These are phyloP conservation scores for Vicia villosa DNA, from an alignment of 306 rosid genomes.

Conservation along the genomic window DNA sequence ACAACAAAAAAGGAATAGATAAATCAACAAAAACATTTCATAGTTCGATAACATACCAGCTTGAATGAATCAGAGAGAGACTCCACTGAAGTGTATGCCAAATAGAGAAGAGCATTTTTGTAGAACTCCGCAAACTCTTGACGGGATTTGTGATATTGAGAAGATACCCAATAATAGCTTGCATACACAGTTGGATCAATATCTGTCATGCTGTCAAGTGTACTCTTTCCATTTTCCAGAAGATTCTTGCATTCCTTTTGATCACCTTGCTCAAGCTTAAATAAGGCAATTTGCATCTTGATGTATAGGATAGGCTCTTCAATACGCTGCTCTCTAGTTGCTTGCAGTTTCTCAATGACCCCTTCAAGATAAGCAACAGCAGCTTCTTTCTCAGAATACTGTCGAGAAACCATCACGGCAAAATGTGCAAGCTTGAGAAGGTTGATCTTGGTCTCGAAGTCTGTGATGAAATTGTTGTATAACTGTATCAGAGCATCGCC, in stretches of 20 bases:
- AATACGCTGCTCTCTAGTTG: slow-evolving; percentile 87
- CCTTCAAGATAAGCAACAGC: slow-evolving; percentile 89
- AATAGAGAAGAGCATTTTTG: slow-evolving; percentile 95
- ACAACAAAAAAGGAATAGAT: background rate
- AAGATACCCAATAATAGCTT: slow-evolving; percentile 93
- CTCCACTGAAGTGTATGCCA: slow-evolving; percentile 96
- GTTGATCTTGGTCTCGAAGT: slow-evolving; percentile 97
- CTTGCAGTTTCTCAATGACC: slow-evolving; percentile 84
- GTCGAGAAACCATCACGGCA: slow-evolving; percentile 96
- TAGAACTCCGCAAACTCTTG: slow-evolving; percentile 99
- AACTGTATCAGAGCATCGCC: slow-evolving; percentile 96
- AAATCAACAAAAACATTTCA: slow-evolving; percentile 10
- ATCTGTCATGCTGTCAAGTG: slow-evolving; percentile 98
- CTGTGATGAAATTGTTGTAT: slow-evolving; percentile 95
- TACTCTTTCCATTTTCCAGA: slow-evolving; percentile 89
- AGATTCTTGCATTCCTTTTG: slow-evolving; percentile 91
- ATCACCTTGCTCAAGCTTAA: slow-evolving; percentile 86
- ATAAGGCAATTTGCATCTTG: slow-evolving; percentile 86
- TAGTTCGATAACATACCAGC: slow-evolving; percentile 60
- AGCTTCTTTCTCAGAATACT: slow-evolving; percentile 92
- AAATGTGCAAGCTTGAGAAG: slow-evolving; percentile 99
- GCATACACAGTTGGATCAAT: slow-evolving; percentile 98
- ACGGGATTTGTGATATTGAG: slow-evolving; percentile 79
- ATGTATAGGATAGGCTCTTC: slow-evolving; percentile 92
- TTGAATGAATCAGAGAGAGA: slow-evolving; percentile 94